Evolutionary conservation across 176 grass and related monocot species (phyloP).

Genomic region (Oryza australiensis): DNA sequence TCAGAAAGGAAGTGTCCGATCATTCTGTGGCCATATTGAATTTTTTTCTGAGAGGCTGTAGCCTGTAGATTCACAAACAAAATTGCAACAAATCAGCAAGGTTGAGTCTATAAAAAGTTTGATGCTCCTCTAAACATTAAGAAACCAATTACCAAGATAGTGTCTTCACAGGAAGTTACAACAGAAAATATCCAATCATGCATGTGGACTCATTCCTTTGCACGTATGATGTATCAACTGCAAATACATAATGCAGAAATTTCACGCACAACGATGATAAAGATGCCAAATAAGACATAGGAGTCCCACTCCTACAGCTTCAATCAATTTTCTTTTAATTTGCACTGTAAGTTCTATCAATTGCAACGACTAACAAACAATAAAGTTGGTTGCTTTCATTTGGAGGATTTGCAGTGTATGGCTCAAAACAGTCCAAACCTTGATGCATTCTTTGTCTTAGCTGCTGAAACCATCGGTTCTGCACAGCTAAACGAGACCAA

Average conservation of each 20-base stretch:
- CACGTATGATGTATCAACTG: neutral
- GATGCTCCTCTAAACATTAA: neutral
- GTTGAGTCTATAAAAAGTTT: neutral
- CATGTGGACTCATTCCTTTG: slow-evolving; percentile 17
- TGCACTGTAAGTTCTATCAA: slow-evolving; percentile 50
- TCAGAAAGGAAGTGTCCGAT: neutral
- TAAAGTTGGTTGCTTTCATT: slow-evolving; percentile 49
- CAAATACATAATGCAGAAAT: slow-evolving; percentile 14
- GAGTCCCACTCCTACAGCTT: slow-evolving; percentile 53
- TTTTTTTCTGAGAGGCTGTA: neutral
- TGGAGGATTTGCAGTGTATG: slow-evolving; percentile 40
- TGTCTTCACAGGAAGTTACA: neutral
- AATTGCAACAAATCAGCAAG: neutral
- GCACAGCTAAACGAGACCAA: slow-evolving; percentile 37
- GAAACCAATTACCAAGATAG: neutral
- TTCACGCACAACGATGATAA: neutral
- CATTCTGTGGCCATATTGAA: neutral
- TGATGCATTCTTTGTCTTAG: slow-evolving; percentile 44
- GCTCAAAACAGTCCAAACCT: slow-evolving; percentile 42
- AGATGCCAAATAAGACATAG: slow-evolving; percentile 10
- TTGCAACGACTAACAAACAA: slow-evolving; percentile 45
- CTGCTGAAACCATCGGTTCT: slow-evolving; percentile 34
- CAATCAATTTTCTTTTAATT: slow-evolving; percentile 61
- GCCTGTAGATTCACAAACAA: slow-evolving; percentile 15
- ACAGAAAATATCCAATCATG: slow-evolving; percentile 1